These are phyloP conservation scores for Xerocomellus intermedius DNA, from an alignment of 768 basidiomycete genomes.

Conservation along the genomic window DNA sequence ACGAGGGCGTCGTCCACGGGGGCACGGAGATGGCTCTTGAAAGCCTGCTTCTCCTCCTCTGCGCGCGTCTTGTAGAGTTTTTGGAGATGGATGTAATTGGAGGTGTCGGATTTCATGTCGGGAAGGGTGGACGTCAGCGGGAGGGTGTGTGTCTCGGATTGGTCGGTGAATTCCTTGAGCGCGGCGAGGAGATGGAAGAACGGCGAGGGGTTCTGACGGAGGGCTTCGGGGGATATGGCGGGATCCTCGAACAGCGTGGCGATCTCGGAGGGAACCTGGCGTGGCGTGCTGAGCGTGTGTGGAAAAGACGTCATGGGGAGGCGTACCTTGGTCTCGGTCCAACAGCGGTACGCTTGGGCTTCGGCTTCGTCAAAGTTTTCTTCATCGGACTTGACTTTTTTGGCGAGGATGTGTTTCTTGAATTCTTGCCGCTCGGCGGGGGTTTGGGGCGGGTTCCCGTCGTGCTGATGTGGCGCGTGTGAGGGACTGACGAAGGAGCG, in stretches of 20 bases:
- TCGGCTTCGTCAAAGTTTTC: slow-evolving; percentile 98
- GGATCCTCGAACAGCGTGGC: slow-evolving; percentile 61
- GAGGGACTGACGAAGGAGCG: background rate
- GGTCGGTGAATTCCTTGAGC: slow-evolving; percentile 59
- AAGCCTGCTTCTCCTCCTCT: slow-evolving; percentile 58
- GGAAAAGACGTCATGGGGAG: too few relatives aligned
- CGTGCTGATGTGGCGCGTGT: slow-evolving; percentile 49
- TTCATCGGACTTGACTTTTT: slow-evolving; percentile 79
- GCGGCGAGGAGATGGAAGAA: slow-evolving; percentile 83
- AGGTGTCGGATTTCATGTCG: slow-evolving; percentile 94
- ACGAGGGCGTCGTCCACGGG: slow-evolving; percentile 52
- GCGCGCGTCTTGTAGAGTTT: slow-evolving; percentile 79
- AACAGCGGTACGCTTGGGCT: slow-evolving; percentile 81
- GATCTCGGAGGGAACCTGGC: slow-evolving; percentile 67
- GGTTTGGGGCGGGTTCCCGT: slow-evolving; percentile 52
- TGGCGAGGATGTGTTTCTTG: slow-evolving; percentile 59
- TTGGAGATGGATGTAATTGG: slow-evolving; percentile 80
- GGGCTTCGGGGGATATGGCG: slow-evolving; percentile 41
- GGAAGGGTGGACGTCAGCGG: slow-evolving; percentile 87
- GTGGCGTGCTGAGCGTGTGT: background rate
- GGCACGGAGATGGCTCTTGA: slow-evolving; percentile 49
- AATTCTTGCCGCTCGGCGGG: slow-evolving; percentile 73
- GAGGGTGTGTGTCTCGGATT: slow-evolving; percentile 56
- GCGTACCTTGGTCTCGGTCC: slow-evolving; percentile 52
- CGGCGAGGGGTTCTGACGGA: slow-evolving; percentile 49